Base-by-base conservation (phyloP, 2,329 filamentous ascomycete species). In the Cladophialophora psammophila region DNA sequence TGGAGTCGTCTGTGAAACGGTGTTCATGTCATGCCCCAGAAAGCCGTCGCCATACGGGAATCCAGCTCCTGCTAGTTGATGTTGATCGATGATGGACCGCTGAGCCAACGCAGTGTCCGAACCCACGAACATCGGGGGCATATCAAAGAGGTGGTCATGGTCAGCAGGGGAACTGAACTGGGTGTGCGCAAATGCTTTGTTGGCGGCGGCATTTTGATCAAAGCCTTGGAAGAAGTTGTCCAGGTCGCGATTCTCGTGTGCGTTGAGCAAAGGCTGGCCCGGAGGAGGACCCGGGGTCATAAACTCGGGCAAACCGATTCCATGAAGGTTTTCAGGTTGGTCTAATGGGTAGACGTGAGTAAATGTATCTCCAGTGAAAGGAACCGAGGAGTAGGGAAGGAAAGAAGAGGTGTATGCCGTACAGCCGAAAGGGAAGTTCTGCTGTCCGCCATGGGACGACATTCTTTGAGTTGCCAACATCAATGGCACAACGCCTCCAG, bases 391-490 rank as follows among this genome's bases (percentile, higher is more conserved):
- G 15, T 34, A 36, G 10, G 18, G 35, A 54, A 26, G 20, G 35
- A 52, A 8, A 32, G 20, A 26, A 58, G 42, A 40, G 36, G 40
- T 54, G 40, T 38, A 53, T n/a, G 60, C 35, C 71, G 63, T 73
- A 73, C 72, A 73, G 52, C 72, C 72, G 57, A 73, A 73, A 6
- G 72, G 72, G 53, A 73, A 66, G 61, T 67, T 70, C 56, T 71
- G 67, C 61, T 72, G 71, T 68, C 72, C 70, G 42, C 69, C 70
- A 69, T 72, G 70, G 66, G 72, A 73, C 66, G 69, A 71, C 72
- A 73, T 73, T 53, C 62, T 73, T 65, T 71, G 71, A 48, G 67
- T 69, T 45, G 70, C 69, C 70, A 72, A 69, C 72, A 72, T 72
- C 42, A 62, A 69, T 57, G 32, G 36, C 45, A 32, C 40, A 36